A percentile compares a stretch with the other conserved stretches of the same genome.
Conservation (phyloP, 257 asterid species). For the Handroanthus guayacan region DNA sequence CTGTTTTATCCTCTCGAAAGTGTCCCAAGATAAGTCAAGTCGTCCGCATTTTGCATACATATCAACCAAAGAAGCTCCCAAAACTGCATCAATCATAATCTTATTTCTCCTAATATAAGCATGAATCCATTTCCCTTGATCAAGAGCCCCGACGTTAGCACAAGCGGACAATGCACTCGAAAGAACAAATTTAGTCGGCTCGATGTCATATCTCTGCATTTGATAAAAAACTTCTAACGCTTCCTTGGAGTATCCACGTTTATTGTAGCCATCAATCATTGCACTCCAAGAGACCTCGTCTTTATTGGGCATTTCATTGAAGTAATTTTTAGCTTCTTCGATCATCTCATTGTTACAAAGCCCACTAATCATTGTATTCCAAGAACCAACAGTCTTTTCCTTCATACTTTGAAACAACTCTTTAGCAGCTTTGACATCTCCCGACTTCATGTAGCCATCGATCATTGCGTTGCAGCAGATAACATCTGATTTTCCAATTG, state of each 20-base stretch:
- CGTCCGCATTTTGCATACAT: slow-evolving; percentile 67
- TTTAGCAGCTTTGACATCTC: slow-evolving; percentile 39
- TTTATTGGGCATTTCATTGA: slow-evolving; percentile 48
- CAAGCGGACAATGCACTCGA: slow-evolving; percentile 54
- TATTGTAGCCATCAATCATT: slow-evolving; percentile 53
- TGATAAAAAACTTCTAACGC: slow-evolving; percentile 53
- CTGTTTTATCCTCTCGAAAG: slow-evolving; percentile 44
- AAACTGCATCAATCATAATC: slow-evolving; percentile 41
- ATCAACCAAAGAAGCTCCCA: slow-evolving; percentile 60
- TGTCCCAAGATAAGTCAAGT: slow-evolving; percentile 52
- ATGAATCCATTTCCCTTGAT: slow-evolving; percentile 65
- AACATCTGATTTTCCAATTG: slow-evolving; percentile 41
- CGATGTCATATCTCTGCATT: slow-evolving; percentile 48
- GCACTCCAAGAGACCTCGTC: slow-evolving; percentile 63
- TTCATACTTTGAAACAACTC: slow-evolving; percentile 44
- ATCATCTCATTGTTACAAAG: slow-evolving; percentile 43
- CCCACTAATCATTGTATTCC: slow-evolving; percentile 58
- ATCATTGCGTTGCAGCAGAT: slow-evolving; percentile 62
- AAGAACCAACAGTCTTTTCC: slow-evolving; percentile 47
- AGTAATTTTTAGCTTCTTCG: slow-evolving; percentile 46
- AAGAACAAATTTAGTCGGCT: slow-evolving; percentile 38
- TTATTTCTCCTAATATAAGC: slow-evolving; percentile 39
- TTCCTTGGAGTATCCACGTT: slow-evolving; percentile 42
- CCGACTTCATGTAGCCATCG: slow-evolving; percentile 53
- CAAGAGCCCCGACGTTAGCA: slow-evolving; percentile 52